Evolutionary conservation across 2,329 filamentous ascomycete species (phyloP), one percentile per base, ranked within the genome.

Genomic region (Paraconiothyrium sp.): DNA sequence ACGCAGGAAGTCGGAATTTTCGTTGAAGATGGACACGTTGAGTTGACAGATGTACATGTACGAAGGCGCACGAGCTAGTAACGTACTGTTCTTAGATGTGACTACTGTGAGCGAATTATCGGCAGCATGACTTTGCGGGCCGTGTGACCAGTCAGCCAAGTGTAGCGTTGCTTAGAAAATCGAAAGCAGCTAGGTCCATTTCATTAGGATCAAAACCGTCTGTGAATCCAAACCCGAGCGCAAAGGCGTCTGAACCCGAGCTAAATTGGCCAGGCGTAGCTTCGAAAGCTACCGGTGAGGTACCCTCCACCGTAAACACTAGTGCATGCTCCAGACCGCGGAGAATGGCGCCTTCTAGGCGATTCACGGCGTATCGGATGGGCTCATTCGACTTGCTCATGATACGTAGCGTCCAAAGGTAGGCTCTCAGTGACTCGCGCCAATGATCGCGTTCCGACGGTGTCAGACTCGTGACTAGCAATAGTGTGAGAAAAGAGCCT

Each of bases 361-460:
- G 72, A 57, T 78, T 78, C 20, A 78, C 77, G 8, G 77, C 77
- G 52, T 79, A 79, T 44, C 73, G 71, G 70, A 79, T 78, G 2
- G 76, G 76, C 30, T 78, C 72, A 57, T 73, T 71, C 49, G 72
- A 74, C 59, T 80, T 79, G 69, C 76, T 79, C 72, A 75, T 76
- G 57, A 72, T 76, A 47, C 78, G 56, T 10, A 65, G 60, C 6
- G 49, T 62, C 62, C 62, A 65, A 5, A 62, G 54, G 32, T 62
- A 65, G n/a, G 60, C 57, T 16, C 56, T 47, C 10, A 65, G 52
- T 13, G 37, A 58, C 27, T 62, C 60, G 10, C 57, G 56, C 60
- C 60, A 65, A 32, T 62, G 54, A 41, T 65, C 60, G 7, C 60
- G 56, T 35, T 65, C 62, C 2, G 51, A 48, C 7, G 56, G 34